phyloP scores from a whole-genome alignment of 75 land plant genomes.

The Larix kaempferi region DNA sequence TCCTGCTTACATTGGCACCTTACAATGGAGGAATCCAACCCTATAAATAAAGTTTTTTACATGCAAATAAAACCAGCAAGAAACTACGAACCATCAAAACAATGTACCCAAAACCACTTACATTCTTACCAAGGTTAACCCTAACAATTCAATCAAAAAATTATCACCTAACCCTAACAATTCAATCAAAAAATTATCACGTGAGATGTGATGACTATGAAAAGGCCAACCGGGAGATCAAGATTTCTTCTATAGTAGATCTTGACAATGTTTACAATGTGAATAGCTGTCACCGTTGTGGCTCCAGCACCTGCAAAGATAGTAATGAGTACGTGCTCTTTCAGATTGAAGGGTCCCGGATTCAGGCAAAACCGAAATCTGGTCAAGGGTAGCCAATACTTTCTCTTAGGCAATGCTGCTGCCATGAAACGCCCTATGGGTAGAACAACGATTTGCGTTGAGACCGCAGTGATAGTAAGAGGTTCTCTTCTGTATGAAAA shows the following conservation, averaged over 20 bases:
- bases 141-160: no score
- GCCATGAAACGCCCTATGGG: constrained; percentile 49
- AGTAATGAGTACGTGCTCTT: constrained; percentile 67
- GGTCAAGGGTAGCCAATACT: constrained; percentile 20
- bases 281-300: constrained; percentile 25
- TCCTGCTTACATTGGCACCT: no score
- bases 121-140: no score
- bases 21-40: no score
- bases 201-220: constrained; percentile 50
- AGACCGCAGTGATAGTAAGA: constrained; percentile 32
- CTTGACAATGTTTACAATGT: constrained; percentile 45
- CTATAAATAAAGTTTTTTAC: no score
- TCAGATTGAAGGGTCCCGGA: constrained; percentile 72
- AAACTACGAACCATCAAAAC: no score
- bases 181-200: no score
- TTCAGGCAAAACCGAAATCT: constrained; percentile 40
- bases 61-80: no score
- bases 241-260: constrained; percentile 23
- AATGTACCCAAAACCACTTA: no score
- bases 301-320: constrained; percentile 58
- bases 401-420: constrained; percentile 18
- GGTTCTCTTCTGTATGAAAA: constrained; percentile 39
- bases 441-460: constrained; percentile 29
- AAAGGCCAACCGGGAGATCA: constrained; percentile 8
- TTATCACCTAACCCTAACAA: no score